phyloP scores from a whole-genome alignment of 352 stramenopile species.

The Globisporangium viniferum region DNA sequence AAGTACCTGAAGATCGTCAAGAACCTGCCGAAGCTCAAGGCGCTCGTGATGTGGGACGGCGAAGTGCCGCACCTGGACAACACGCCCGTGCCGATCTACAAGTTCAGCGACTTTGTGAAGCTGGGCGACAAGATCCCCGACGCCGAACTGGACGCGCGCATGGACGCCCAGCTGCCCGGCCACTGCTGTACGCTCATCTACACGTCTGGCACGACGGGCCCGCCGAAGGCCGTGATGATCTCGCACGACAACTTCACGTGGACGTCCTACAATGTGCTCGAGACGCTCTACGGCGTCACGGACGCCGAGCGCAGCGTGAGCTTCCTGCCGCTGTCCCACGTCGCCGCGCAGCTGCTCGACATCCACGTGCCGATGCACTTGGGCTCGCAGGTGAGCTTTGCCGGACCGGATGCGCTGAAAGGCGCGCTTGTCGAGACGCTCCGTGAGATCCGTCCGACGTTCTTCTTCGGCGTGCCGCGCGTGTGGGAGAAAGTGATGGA shows the following conservation, averaged over 20 bases:
- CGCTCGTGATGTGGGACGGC: slow-evolving; percentile 69
- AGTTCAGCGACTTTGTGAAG: slow-evolving; percentile 56
- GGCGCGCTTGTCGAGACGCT: slow-evolving; percentile 64
- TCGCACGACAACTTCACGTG: slow-evolving; percentile 77
- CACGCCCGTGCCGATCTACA: slow-evolving; percentile 49
- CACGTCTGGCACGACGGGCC: slow-evolving; percentile 81
- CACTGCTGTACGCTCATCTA: slow-evolving; percentile 89
- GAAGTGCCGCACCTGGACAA: slow-evolving; percentile 27
- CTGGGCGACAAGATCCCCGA: slow-evolving; percentile 37
- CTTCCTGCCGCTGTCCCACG: slow-evolving; percentile 82
- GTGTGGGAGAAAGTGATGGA: slow-evolving; percentile 90
- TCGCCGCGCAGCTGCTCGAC: slow-evolving; percentile 76
- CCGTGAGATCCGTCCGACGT: slow-evolving; percentile 58
- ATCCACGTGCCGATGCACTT: slow-evolving; percentile 68
- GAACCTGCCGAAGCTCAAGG: slow-evolving; percentile 67
- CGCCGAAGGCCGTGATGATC: slow-evolving; percentile 73
- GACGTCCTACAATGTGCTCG: slow-evolving; percentile 52
- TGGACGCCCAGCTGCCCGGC: slow-evolving; percentile 42
- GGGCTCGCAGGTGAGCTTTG: slow-evolving; percentile 74
- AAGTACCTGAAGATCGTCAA: slow-evolving; percentile 69
- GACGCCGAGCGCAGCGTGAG: slow-evolving; percentile 63
- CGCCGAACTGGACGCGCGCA: slow-evolving; percentile 34
- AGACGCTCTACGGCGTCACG: slow-evolving; percentile 46
- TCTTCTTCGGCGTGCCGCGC: slow-evolving; percentile 83
- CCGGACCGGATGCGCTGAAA: slow-evolving; percentile 65